Evolutionary conservation across 2,329 filamentous ascomycete species (phyloP).

Genomic region (Talaromyces sp.): DNA sequence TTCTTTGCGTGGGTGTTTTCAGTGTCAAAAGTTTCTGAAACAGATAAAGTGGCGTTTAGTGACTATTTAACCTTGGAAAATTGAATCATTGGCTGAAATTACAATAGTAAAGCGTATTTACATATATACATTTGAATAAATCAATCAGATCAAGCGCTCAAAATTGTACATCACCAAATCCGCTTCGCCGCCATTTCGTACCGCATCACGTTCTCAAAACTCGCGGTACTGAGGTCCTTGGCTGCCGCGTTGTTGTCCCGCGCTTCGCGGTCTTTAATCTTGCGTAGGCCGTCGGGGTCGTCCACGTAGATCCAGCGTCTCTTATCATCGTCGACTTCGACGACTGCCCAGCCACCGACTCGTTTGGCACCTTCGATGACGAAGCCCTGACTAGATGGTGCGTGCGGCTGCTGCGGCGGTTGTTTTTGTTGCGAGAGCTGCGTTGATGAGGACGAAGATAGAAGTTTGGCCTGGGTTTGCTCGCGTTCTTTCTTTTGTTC

Average conservation of each 20-base stretch:
- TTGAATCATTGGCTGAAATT: not conserved
- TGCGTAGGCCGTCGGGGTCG: conserved; percentile 64
- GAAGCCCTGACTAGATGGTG: conserved; percentile 36
- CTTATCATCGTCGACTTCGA: conserved; percentile 86
- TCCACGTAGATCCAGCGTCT: conserved; percentile 81
- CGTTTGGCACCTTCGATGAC: conserved; percentile 67
- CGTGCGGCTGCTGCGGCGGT: not conserved
- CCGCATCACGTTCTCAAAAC: conserved; percentile 62
- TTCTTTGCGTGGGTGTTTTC: not conserved
- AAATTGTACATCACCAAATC: conserved; percentile 65
- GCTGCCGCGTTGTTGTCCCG: conserved; percentile 47
- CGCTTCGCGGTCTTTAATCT: conserved; percentile 57
- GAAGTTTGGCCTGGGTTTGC: not conserved
- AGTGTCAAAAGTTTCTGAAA: too few relatives aligned
- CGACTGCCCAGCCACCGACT: conserved; percentile 73
- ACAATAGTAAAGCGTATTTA: not conserved
- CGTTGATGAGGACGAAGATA: not conserved
- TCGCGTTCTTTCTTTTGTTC: conserved; percentile 39
- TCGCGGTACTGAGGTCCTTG: conserved; percentile 45
- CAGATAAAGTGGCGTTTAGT: too few relatives aligned
- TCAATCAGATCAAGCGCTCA: not conserved
- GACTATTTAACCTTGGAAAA: not conserved
- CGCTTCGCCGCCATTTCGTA: conserved; percentile 96
- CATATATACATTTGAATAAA: not conserved
- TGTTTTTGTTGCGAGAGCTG: not conserved